These are phyloP conservation scores for Rhizopus stolonifer DNA, from an alignment of 371 early-diverging fungal species.

Conservation along the genomic window DNA sequence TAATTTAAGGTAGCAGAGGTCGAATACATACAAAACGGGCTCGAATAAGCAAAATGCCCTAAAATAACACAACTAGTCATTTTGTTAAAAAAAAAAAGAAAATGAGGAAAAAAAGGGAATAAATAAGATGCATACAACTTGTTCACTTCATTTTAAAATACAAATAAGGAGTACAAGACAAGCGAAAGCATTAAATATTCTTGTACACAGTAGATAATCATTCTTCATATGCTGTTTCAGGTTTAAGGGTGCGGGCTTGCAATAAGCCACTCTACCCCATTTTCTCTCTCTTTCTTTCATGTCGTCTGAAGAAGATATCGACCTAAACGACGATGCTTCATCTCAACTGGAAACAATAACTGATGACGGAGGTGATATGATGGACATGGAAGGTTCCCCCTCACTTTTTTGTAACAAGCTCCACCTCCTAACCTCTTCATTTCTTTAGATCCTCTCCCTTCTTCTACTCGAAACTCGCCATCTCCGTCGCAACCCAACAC, in stretches of 20 bases:
- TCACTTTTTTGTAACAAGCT: background rate
- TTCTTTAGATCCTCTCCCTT: conserved; percentile 11
- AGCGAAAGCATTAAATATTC: conserved; percentile 1
- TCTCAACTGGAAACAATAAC: conserved; percentile 35
- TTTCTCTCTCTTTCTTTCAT: conserved; percentile 12
- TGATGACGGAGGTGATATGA: conserved; percentile 35
- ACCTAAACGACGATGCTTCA: conserved; percentile 36
- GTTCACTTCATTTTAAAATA: background rate
- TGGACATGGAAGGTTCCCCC: conserved; percentile 40
- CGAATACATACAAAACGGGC: conserved; percentile 17
- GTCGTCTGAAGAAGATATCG: conserved; percentile 51
- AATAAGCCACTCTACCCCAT: background rate
- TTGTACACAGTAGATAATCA: conserved; percentile 8
- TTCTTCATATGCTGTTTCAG: conserved; percentile 13
- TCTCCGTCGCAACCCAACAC: conserved; percentile 11
- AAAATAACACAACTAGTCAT: conserved; percentile 12
- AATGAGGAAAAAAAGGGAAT: conserved; percentile 1
- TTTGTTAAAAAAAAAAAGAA: conserved; percentile 5
- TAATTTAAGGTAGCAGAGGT: conserved; percentile 6
- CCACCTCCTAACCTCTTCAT: background rate
- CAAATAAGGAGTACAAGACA: background rate
- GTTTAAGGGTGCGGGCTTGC: background rate
- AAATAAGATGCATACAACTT: conserved; percentile 2
- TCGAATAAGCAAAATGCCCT: conserved; percentile 12
- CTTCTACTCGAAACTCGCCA: conserved; percentile 20